These are phyloP conservation scores for Westerdykella sp. DNA, from an alignment of 2,329 filamentous ascomycete species.

Conservation along the genomic window DNA sequence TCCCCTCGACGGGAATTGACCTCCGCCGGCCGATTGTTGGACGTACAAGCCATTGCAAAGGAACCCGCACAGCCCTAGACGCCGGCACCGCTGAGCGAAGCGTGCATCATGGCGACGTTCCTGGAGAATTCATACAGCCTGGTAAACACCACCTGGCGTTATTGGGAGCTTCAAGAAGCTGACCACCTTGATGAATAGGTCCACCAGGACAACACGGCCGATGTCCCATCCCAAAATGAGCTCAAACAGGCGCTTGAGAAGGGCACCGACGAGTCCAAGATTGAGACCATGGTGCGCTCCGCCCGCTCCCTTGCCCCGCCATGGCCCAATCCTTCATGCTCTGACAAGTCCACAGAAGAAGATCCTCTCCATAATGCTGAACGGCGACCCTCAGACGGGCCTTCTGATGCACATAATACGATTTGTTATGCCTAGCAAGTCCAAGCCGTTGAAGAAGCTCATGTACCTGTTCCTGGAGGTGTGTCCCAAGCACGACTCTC, in stretches of 20 bases:
- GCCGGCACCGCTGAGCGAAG: constrained; percentile 9
- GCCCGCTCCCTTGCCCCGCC: constrained; percentile 19
- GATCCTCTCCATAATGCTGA: constrained; percentile 95
- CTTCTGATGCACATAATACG: constrained; percentile 99
- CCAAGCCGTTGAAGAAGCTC: constrained; percentile 93
- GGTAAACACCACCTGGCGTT: constrained; percentile 40
- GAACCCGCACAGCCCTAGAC: constrained; percentile 1
- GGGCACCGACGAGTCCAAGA: constrained; percentile 84
- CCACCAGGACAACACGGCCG: constrained; percentile 93
- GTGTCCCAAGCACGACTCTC: constrained; percentile 87
- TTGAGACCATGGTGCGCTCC: constrained; percentile 59
- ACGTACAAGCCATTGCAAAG: constrained; percentile 20
- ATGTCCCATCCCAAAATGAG: constrained; percentile 84
- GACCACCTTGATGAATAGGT: constrained; percentile 41
- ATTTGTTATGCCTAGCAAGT: constrained; percentile 98
- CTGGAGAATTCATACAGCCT: constrained; percentile 93
- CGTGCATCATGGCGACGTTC: constrained; percentile 77
- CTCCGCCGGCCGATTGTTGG: constrained; percentile 26
- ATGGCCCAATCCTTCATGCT: constrained; percentile 47
- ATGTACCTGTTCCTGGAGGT: constrained; percentile 99
- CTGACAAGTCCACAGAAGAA: constrained; percentile 53
- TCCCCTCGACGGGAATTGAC: constrained; percentile 24
- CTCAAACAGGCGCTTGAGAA: constrained; percentile 91
- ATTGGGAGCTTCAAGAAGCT: constrained; percentile 22
- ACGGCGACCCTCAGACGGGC: constrained; percentile 91